Evolutionary conservation across 2,329 filamentous ascomycete species (phyloP), one percentile per base, ranked within the genome.

Genomic region (Monosporascus ibericus): DNA sequence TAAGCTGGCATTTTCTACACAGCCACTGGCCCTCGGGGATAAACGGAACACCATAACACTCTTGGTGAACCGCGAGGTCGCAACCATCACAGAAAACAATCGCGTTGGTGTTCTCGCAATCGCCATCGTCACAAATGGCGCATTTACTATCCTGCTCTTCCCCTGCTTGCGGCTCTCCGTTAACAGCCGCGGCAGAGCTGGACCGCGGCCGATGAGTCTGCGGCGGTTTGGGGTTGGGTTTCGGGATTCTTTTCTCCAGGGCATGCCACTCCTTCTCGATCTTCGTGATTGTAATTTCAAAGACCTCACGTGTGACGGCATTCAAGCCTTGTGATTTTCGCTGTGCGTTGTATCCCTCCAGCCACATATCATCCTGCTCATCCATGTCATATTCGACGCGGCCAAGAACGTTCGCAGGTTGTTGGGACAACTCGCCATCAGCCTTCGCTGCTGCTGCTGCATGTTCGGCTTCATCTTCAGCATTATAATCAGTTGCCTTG

Each of bases 371-470:
- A 68, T 99, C 94, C 66, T 99, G 94, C 71, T 99, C 94, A 65
- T 99, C 94, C 94, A 99, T 99, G 69, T 99, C 94, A 68, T 99
- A 99, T 68, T 99, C 94, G 20, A 99, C 94, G 52, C 90, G 85
- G 14, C 90, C 90, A 39, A 95, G 80, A 18, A 75, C 75, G 49
- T 72, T 73, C 37, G 71, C 71, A 5, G 75, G 72, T 39, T 67
- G 64, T 39, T 69, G 68, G 5, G 61, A 39, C 50, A 72, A 66
- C 46, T 88, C 85, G 8, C 78, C 80, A 48, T 88, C 87, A 18
- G 74, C 74, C 56, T 79, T 81, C 18, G 63, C 61, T 2, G 66
- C 62, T 38, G 70, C 62, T 37, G 70, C 64, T 2, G 71, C 67
- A 44, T 75, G 70, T 20, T 85, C 82, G 3, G 69, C 60, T 39